A percentile compares a stretch with the other conserved stretches of the same genome.
phyloP scores from a whole-genome alignment of 352 stramenopile species.

The Phytopythium oedochilum region DNA sequence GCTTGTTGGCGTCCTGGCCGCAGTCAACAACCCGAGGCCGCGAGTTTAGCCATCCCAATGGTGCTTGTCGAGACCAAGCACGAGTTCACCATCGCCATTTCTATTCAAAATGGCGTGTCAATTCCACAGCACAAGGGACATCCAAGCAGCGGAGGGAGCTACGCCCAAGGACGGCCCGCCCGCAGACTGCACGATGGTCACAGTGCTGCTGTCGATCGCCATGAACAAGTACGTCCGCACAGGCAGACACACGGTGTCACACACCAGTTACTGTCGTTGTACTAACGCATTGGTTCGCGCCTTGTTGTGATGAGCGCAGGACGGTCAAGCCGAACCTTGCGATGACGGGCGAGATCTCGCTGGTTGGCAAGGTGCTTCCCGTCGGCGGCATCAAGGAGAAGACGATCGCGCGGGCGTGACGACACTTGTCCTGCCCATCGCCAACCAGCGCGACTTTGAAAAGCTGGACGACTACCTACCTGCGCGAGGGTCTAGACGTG shows the following conservation, averaged over 20 bases:
- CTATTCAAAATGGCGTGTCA: no score
- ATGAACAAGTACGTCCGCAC: constrained; percentile 80
- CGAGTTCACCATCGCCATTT: no score
- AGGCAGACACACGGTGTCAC: not conserved
- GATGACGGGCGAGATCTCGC: constrained; percentile 96
- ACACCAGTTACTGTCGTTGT: not conserved
- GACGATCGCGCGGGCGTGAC: constrained; percentile 95
- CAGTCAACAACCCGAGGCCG: no score
- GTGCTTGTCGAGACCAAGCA: no score
- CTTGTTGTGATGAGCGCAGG: constrained; percentile 18
- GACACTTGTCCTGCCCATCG: constrained; percentile 91
- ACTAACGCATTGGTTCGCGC: not conserved
- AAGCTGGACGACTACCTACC: constrained; percentile 96
- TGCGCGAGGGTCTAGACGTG: constrained; percentile 94
- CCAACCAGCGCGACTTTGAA: constrained; percentile 97
- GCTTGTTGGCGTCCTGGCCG: no score
- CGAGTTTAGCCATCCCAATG: no score
- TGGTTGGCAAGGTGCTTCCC: constrained; percentile 98
- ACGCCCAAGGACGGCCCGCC: constrained; percentile 98
- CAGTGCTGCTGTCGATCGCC: constrained; percentile 94
- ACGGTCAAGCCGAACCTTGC: constrained; percentile 94
- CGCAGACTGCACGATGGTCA: constrained; percentile 98
- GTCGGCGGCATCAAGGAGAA: constrained; percentile 99
- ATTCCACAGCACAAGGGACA: no score
- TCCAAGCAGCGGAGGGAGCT: constrained; percentile 96